Evolutionary conservation across 768 basidiomycete species (phyloP).

Genomic region (Hericium rajendrae): DNA sequence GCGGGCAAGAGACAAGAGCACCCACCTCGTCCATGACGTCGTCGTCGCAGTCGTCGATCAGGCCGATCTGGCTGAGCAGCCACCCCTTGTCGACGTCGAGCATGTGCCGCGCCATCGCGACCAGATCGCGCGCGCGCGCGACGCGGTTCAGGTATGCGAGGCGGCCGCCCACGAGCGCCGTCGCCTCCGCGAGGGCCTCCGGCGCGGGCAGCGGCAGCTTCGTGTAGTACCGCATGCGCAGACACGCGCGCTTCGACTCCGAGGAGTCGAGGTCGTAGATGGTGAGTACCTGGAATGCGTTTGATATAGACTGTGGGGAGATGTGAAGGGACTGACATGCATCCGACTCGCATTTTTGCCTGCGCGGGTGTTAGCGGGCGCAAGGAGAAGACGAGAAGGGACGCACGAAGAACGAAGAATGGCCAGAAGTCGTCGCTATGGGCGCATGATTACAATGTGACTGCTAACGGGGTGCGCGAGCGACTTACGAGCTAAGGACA

Average conservation of each 20-base stretch:
- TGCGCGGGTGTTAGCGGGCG: constrained; percentile 17
- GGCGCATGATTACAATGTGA: constrained; percentile 4
- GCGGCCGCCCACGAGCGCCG: constrained; percentile 66
- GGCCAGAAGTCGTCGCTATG: constrained; percentile 80
- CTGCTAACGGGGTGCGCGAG: neutral
- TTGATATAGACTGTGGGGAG: neutral
- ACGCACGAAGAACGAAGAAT: constrained; percentile 53
- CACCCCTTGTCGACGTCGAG: constrained; percentile 70
- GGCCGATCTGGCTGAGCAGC: constrained; percentile 69
- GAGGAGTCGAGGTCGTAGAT: constrained; percentile 56
- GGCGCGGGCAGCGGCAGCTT: constrained; percentile 23
- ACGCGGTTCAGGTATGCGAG: constrained; percentile 68
- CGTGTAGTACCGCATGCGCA: constrained; percentile 37
- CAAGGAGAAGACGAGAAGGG: neutral
- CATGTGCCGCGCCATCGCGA: constrained; percentile 53
- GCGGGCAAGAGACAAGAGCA: constrained; percentile 8
- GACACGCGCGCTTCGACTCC: constrained; percentile 51
- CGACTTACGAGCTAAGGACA: constrained; percentile 63
- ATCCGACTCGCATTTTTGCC: constrained; percentile 67
- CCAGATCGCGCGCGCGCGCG: constrained; percentile 50
- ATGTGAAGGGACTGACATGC: constrained; percentile 35
- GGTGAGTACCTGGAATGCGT: constrained; percentile 44
- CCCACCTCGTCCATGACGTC: constrained; percentile 84
- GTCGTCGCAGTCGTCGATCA: constrained; percentile 78
- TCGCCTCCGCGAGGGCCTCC: constrained; percentile 36